Conservation (phyloP, 2,329 filamentous ascomycete species). For the Neopestalotiopsis sp. region DNA sequence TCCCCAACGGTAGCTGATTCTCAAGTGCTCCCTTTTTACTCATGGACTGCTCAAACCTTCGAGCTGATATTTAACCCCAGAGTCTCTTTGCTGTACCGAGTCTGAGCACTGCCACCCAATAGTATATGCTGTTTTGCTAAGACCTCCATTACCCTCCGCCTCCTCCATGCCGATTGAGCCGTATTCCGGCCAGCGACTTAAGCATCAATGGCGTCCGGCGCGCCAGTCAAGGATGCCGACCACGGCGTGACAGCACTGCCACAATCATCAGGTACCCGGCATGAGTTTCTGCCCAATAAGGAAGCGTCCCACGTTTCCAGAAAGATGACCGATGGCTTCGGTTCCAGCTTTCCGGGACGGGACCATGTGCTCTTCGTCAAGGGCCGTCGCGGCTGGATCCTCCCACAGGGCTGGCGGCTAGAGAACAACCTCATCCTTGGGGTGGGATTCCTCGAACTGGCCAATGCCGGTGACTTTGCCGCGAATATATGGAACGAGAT, state of each 20-base stretch:
- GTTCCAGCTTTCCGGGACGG: constrained; percentile 5
- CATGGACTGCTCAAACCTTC: neutral
- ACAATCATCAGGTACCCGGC: neutral
- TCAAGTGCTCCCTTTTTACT: neutral
- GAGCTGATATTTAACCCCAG: constrained; percentile 1
- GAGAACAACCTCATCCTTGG: constrained; percentile 40
- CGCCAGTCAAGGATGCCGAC: neutral
- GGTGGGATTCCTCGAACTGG: constrained; percentile 59
- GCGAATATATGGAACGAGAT: constrained; percentile 62
- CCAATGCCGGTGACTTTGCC: constrained; percentile 62
- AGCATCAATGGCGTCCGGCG: neutral
- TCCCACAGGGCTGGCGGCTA: constrained; percentile 3
- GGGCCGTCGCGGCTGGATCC: constrained; percentile 6
- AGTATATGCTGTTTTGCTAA: neutral
- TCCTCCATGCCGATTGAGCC: constrained; percentile 6
- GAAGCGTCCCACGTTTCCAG: neutral
- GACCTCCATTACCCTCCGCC: neutral
- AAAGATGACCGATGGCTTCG: neutral
- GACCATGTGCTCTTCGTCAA: constrained; percentile 5
- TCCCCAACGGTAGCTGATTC: neutral
- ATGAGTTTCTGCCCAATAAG: neutral
- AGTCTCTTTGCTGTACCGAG: neutral
- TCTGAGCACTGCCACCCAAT: constrained; percentile 1
- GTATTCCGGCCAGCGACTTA: neutral
- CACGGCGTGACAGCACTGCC: constrained; percentile 7